Base-by-base conservation (phyloP, 2,329 filamentous ascomycete genomes). In the Berkeleyomyces basicola region DNA sequence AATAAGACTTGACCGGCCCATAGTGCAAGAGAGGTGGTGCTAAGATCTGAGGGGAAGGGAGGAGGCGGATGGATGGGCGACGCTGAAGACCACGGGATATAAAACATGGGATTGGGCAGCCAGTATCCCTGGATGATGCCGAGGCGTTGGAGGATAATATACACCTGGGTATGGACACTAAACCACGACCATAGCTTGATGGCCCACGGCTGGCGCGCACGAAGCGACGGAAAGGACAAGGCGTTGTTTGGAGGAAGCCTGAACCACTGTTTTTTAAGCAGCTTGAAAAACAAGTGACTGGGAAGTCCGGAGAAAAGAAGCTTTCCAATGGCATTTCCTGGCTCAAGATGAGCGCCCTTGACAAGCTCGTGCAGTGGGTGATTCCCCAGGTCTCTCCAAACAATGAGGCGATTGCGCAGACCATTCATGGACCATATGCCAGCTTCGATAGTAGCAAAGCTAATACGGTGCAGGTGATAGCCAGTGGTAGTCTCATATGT, bases 321-420 rank as follows among this genome's bases (percentile, higher is more conserved):
- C 3, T 70, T 69, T 5, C 67, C 39, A 14, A 70, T n/a, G 2
- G 74, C 72, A 14, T 67, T 70, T 33, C 64, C 67, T 23, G 67
- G 63, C 62, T 78, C 74, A 11, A 70, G 67, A 14, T 67, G 67
- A 37, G 73, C 69, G 2, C 62, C 64, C 42, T 42, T 44, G n/a
- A 59, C 42, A 58, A 81, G 61, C 4, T 75, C 72, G 68, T 76
- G 73, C 62, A 82, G 81, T 0, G 78, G 75, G 2, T 78, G 72
- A 14, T 74, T 70, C 0, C 78, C 76, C 57, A 79, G 80, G 37
- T 23, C 5, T 61, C 7, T 9, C 64, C 73, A 55, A 67, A 82
- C 79, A 64, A 83, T 66, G n/a, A 82, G 77, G 7, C 81, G 76
- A 64, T 81, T 77, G 37, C 80, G 73, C 65, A 82, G 68, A 3